Percentiles rank a stretch among this genome's conserved stretches.
phyloP scores from a whole-genome alignment of 1,284 basidiomycete genomes.

The Rhodotorula sp. region DNA sequence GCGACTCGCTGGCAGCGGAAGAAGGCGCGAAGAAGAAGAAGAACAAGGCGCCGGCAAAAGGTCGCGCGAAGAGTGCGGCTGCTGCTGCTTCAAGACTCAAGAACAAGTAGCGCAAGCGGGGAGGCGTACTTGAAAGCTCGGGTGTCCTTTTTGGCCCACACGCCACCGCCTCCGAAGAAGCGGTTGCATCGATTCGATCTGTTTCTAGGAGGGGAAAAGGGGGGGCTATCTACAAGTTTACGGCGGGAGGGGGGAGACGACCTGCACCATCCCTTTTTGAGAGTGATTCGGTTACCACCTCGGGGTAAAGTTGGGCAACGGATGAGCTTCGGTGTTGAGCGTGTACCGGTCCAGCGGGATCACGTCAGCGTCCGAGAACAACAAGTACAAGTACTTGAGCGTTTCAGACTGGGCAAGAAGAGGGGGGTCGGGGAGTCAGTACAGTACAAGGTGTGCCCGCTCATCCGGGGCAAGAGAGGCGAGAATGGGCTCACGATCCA shows the following conservation, averaged over 20 bases:
- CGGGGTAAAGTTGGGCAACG: slow-evolving; percentile 63
- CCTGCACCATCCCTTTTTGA: not conserved
- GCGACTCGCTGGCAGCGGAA: no score
- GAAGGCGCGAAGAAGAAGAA: slow-evolving; percentile 3
- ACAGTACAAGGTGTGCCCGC: no score
- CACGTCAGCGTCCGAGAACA: slow-evolving; percentile 71
- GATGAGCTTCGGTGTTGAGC: slow-evolving; percentile 82
- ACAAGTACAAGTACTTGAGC: slow-evolving; percentile 87
- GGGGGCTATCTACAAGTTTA: no score
- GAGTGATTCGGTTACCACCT: not conserved
- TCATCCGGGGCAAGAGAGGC: no score
- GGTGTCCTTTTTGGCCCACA: no score
- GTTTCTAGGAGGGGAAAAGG: no score
- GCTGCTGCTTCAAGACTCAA: not conserved
- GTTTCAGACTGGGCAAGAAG: not conserved
- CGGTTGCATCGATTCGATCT: no score
- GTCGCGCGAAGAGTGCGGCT: not conserved
- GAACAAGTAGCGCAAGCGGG: not conserved
- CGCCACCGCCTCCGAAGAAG: no score
- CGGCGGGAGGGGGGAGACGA: no score
- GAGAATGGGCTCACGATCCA: slow-evolving; percentile 71
- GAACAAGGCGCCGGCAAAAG: not conserved
- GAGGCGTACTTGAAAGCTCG: no score
- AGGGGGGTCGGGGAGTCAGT: not conserved
- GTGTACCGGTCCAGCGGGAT: slow-evolving; percentile 70